Base-by-base conservation (phyloP, 495 filamentous ascomycete genomes). In the Filosporella fistucella region DNA sequence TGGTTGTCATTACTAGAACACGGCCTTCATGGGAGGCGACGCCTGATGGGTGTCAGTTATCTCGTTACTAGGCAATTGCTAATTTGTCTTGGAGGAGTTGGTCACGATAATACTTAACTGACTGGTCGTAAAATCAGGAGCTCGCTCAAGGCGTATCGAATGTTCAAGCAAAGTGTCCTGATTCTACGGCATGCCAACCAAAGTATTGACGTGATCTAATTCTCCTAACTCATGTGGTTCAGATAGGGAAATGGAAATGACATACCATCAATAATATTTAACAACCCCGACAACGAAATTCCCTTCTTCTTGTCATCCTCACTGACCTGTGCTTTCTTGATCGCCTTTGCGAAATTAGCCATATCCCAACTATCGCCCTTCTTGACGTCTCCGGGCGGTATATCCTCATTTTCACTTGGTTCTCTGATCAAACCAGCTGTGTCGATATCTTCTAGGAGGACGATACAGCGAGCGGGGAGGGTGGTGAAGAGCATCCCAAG, bases 1-100 rank as follows among this genome's bases (percentile, higher is more conserved):
- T 94, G 18, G 85, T 91, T 0, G 88, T 93, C 82, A 93, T 89
- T 65, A 93, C 79, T 7, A 93, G 72, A 8, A 91, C 76, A 22
- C 85, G 76, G 21, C 88, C 88, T 65, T 91, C 88, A 45, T 89
- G 84, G 1, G 82, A 84, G 6, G 84, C 84, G 0, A 91, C 88
- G 22, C 51, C 56, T 54, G 25, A 6, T 3, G 7, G 0, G 7
- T 43, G 21, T 51, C 49, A 48, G 39, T 40, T 10, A 8, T 39
- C 12, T 26, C 1, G 21, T 1, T 16, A 4, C 4, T 28, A 1
- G 1, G 14, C 11, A 46, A 47, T n/a, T n/a, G n/a, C n/a, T n/a
- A n/a, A n/a, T n/a, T n/a, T n/a, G n/a, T n/a, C n/a, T n/a, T n/a
- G n/a, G n/a, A n/a, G n/a, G n/a, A n/a, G n/a, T n/a, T n/a, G n/a